A percentile compares a stretch with the other conserved stretches of the same genome.
Conservation (phyloP, 192 early-diverging fungal genomes). For the Umbelopsis ramanniana region DNA sequence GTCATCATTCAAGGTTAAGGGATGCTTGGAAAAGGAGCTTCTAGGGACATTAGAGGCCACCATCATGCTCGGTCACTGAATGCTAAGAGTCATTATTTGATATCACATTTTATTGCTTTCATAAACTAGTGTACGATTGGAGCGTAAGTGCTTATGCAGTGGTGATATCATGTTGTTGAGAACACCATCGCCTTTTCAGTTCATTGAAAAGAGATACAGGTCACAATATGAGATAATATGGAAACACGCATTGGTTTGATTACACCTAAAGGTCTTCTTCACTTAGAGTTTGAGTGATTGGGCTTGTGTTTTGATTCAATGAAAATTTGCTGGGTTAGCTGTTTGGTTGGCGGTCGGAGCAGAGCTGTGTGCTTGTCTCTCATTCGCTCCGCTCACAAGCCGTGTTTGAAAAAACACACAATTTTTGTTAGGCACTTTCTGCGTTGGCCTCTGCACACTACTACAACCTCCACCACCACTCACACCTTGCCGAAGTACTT, state of each 20-base stretch:
- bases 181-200: no score
- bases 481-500: background rate
- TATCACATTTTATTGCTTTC: background rate
- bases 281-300: background rate
- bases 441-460: background rate
- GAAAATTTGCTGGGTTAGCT: background rate
- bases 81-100: no score
- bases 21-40: no score
- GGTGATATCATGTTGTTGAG: no score
- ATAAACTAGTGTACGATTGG: no score
- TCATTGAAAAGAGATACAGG: no score
- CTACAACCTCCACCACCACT: background rate
- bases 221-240: background rate
- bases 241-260: background rate
- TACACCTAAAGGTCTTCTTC: background rate
- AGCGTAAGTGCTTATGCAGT: no score
- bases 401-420: conserved; percentile 18
- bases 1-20: no score
- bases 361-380: conserved; percentile 16
- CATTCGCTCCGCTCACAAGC: conserved; percentile 23
- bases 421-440: conserved; percentile 1
- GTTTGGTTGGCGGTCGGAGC: conserved; percentile 15
- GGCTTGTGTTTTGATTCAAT: background rate
- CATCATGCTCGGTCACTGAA: no score
- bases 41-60: no score